Evolutionary conservation across 2,329 filamentous ascomycete genomes (phyloP), one percentile per base, ranked within the genome.

Genomic region (Sporothrix protearum): DNA sequence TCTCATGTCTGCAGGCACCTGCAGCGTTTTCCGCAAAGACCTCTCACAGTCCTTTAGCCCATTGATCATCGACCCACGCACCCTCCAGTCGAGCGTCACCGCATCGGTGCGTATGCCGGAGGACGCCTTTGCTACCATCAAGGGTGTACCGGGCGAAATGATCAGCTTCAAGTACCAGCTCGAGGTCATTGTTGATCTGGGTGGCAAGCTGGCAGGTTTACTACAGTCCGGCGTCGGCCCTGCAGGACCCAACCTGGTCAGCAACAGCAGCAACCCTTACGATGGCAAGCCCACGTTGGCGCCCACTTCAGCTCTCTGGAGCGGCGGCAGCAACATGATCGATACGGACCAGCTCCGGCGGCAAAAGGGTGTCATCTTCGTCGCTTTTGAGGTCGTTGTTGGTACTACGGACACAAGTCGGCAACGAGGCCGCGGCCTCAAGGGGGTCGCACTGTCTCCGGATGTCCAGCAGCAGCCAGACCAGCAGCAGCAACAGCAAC

Each of bases 91-190:
- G 0, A 91, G 91, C 61, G 88, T 98, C 55, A 96, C 91, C 19
- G 91, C 94, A 3, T 91, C 92, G 2, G 88, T 99, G 19, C 89
- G 93, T 75, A 88, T 98, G 2, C 96, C 96, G 0, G 93, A 97
- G 74, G 93, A 97, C 77, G 89, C 90, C 0, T 98, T 98, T 76
- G 95, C 96, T 0, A 97, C 94, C 1, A 98, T 98, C 74, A 89
- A 89, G 36, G 91, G 90, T 70, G 93, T 97, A 0, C 96, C 96
- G 0, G 94, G 95, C 3, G 91, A 92, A 45, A 96, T 98, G 90
- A 96, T 99, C 75, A 94, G 91, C 76, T 98, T 99, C 83, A 93
- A 91, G 76, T 98, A 99, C 78, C 92, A 94, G 75, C 87, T 97
- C 25, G 96, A 99, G 80, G 92, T 97, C 2, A 90, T 98, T 36